Evolutionary conservation across 1,139 yeast genomes (phyloP), one percentile per base, ranked within the genome.

Genomic region (Blastobotrys apis): DNA sequence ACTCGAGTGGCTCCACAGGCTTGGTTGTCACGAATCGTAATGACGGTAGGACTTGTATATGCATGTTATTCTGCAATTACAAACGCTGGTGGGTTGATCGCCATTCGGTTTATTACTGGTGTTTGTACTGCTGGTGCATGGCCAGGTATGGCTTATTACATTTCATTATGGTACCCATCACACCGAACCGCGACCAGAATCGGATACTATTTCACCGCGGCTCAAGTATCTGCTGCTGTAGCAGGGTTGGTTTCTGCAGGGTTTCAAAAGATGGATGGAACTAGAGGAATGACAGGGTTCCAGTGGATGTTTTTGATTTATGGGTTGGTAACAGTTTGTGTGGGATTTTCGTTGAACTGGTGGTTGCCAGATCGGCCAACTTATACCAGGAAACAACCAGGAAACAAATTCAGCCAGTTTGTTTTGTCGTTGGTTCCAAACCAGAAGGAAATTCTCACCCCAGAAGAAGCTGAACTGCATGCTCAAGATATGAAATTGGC

Each of bases 81-180:
- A 10, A 74, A 69, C 46, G 67, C 74, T 10, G 61, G 72, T 3
- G 94, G 94, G 2, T 66, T 85, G 23, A 78, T 80, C 45, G 94
- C 90, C 2, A 66, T 80, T 36, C 73, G 95, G 51, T 78, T 86
- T 47, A 73, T 87, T 48, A 76, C 85, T 20, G 96, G 96, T 38
- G 58, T 83, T 48, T 84, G 83, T 48, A 88, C 88, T 41, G 95
- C 95, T 9, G 96, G 96, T 31, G 80, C 88, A 2, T 87, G 95
- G 95, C 96, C 96, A 1, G 96, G 95, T 9, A 72, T 87, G 81
- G 81, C 90, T 20, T 86, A 85, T 65, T 87, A 85, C 57, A 73
- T 87, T 36, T 78, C 90, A 1, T 69, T 85, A 55, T 87, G 95
- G 94, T 87, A 87, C 58, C 95, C 95, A 1, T 77, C 81, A 44